Conservation (phyloP, 2,329 filamentous ascomycete species). For the Alternaria ethzedia region DNA sequence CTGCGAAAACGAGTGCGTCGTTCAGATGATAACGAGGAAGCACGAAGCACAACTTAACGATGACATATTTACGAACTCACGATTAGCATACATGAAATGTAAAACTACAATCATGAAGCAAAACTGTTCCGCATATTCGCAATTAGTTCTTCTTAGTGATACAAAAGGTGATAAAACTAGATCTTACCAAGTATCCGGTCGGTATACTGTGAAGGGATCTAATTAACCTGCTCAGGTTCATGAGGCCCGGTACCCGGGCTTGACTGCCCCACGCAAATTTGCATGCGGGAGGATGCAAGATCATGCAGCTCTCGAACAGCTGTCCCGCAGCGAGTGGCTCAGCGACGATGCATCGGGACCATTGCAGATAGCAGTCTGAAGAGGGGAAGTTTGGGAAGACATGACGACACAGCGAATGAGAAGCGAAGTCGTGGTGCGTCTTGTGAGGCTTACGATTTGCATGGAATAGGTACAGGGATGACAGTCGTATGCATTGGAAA, state of each 20-base stretch:
- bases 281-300: slow-evolving; percentile 18
- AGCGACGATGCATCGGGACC: slow-evolving; percentile 1
- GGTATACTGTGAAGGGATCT: background rate
- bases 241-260: background rate
- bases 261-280: slow-evolving; percentile 14
- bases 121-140: background rate
- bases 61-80: background rate
- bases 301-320: slow-evolving; percentile 23
- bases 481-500: background rate
- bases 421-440: slow-evolving; percentile 33
- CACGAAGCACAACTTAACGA: background rate
- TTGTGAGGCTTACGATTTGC: slow-evolving; percentile 5
- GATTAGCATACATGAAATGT: slow-evolving; percentile 6
- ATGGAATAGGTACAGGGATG: background rate
- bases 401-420: background rate
- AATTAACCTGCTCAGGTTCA: background rate
- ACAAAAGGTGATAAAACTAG: background rate
- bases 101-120: slow-evolving; percentile 3
- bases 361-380: background rate
- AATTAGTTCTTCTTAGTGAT: background rate
- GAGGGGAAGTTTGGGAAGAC: background rate
- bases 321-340: slow-evolving; percentile 37
- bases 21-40: background rate
- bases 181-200: background rate
- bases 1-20: background rate